Conservation (phyloP, 2,329 filamentous ascomycete genomes). For the Botrytis porri region DNA sequence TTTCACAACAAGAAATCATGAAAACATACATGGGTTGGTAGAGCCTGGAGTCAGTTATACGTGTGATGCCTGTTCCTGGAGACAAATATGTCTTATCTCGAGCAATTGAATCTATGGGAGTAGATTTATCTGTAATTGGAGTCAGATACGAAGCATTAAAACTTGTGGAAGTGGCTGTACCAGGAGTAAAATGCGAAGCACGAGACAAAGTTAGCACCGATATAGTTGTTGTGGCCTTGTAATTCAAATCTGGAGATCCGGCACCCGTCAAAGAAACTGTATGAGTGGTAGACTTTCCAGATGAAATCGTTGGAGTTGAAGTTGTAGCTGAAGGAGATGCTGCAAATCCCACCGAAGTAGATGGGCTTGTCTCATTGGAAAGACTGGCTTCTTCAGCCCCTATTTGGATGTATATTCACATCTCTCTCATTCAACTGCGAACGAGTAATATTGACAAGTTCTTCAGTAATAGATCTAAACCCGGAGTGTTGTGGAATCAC, state of each 20-base stretch:
- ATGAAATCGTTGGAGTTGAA: neutral
- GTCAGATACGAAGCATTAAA: neutral
- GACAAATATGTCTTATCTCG: neutral
- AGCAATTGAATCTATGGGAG: neutral
- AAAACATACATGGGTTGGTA: neutral
- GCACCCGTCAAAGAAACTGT: neutral
- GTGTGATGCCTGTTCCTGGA: neutral
- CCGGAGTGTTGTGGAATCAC: constrained; percentile 8
- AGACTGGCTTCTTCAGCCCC: neutral
- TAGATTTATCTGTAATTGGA: neutral
- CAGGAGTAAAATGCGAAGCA: neutral
- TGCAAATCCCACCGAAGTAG: neutral
- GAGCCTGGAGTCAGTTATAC: neutral
- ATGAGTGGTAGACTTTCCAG: neutral
- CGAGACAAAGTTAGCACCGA: neutral
- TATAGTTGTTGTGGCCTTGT: neutral
- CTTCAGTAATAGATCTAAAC: neutral
- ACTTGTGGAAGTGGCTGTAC: neutral
- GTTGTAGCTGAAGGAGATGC: neutral
- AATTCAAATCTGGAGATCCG: neutral
- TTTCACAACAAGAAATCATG: no score
- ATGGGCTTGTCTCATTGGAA: neutral
- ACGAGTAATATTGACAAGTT: neutral
- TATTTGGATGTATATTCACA: neutral
- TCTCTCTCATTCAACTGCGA: neutral